These are phyloP conservation scores for Xylaria arbuscula DNA, from an alignment of 2,329 filamentous ascomycete species.

Conservation along the genomic window DNA sequence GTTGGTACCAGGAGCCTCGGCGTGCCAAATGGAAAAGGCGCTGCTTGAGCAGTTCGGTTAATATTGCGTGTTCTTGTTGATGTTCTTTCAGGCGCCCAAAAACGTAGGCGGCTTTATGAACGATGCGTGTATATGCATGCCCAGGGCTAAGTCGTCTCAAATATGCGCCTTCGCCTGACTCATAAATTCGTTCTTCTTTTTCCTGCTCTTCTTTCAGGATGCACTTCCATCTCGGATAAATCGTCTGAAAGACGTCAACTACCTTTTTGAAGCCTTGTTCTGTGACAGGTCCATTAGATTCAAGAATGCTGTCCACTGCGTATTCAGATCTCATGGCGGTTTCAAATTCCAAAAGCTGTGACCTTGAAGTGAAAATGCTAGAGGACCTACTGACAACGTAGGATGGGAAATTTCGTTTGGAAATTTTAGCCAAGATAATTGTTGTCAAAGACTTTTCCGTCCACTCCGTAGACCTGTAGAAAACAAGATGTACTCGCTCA, in stretches of 20 bases:
- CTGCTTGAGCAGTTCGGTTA: constrained; percentile 81
- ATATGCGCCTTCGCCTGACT: constrained; percentile 87
- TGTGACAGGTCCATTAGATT: constrained; percentile 78
- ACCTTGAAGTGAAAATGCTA: constrained; percentile 85
- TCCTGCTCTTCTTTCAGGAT: constrained; percentile 78
- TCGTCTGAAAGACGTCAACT: constrained; percentile 75
- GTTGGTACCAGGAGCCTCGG: constrained; percentile 93
- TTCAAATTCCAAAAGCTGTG: constrained; percentile 87
- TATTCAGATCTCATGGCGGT: constrained; percentile 84
- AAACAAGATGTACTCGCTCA: constrained; percentile 93
- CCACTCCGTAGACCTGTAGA: constrained; percentile 96
- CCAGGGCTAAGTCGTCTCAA: constrained; percentile 89
- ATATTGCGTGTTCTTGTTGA: constrained; percentile 76
- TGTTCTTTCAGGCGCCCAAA: constrained; percentile 86
- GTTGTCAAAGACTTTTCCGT: constrained; percentile 96
- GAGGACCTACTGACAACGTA: constrained; percentile 91
- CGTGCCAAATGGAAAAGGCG: constrained; percentile 85
- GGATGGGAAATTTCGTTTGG: constrained; percentile 84
- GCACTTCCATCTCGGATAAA: constrained; percentile 83
- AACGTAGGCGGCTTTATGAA: constrained; percentile 85
- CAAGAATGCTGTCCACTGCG: constrained; percentile 82
- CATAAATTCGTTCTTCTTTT: constrained; percentile 82
- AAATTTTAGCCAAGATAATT: constrained; percentile 92
- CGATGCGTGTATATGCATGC: constrained; percentile 91
- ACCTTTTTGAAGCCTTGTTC: constrained; percentile 74